Percentiles rank a stretch among this genome's conserved stretches.
These are phyloP conservation scores for Diplosphaera chodatii DNA, from an alignment of 139 green algal species.

Conservation along the genomic window DNA sequence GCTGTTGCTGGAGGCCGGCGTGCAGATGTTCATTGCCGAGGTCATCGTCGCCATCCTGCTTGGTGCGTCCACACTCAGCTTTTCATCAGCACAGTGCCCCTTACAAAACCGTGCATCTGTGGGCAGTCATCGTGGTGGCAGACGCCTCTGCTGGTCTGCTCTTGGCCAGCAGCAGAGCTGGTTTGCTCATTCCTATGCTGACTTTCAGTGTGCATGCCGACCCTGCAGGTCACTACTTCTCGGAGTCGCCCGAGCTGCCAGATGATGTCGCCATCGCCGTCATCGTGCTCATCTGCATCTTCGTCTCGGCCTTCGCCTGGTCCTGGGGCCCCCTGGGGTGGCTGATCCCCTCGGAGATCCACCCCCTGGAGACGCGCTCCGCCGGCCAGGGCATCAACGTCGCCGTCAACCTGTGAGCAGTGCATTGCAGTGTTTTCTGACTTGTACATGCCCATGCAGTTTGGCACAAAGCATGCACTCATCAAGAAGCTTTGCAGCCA, in stretches of 20 bases:
- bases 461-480: too few relatives aligned
- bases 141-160: too few relatives aligned
- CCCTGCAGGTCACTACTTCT: not conserved
- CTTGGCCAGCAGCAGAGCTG: too few relatives aligned
- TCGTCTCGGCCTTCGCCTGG: constrained; percentile 46
- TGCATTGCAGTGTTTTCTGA: too few relatives aligned
- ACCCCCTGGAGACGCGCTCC: constrained; percentile 23
- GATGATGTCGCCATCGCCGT: constrained; percentile 18
- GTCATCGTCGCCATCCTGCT: constrained; percentile 12
- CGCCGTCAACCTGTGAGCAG: constrained; percentile 28
- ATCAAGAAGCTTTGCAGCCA: too few relatives aligned
- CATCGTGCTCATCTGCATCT: constrained; percentile 53
- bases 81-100: not conserved
- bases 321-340: constrained; percentile 55
- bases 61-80: not conserved
- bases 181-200: not conserved
- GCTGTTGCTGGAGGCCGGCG: constrained; percentile 26
- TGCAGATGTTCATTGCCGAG: constrained; percentile 28
- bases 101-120: too few relatives aligned
- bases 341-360: constrained; percentile 41
- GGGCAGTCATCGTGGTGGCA: too few relatives aligned
- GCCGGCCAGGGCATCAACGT: constrained; percentile 34
- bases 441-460: too few relatives aligned
- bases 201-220: not conserved
- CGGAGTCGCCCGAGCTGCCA: not conserved